Percentiles rank a stretch among this genome's conserved stretches.
These are phyloP conservation scores for Geosiphon pyriformis DNA, from an alignment of 192 early-diverging fungal genomes.

Conservation along the genomic window DNA sequence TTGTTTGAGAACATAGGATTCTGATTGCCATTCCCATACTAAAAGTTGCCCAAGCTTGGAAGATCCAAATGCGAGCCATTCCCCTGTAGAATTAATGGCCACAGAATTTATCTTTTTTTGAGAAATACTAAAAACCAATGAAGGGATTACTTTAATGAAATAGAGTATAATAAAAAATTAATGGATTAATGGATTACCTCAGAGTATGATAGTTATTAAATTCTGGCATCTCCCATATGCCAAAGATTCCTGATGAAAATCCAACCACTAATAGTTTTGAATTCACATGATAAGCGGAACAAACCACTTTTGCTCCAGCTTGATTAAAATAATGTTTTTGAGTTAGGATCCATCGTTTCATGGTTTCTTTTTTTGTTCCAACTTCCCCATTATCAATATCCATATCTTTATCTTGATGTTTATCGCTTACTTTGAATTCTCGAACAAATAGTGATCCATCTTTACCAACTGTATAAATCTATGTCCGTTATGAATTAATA, in stretches of 20 bases:
- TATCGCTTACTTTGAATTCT: slow-evolving; percentile 47
- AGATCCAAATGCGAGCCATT: slow-evolving; percentile 97
- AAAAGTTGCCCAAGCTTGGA: slow-evolving; percentile 89
- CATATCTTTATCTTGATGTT: slow-evolving; percentile 54
- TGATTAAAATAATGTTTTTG: slow-evolving; percentile 77
- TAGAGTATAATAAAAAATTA: neutral
- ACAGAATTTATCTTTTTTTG: slow-evolving; percentile 88
- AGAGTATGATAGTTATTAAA: slow-evolving; percentile 93
- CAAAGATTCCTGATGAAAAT: slow-evolving; percentile 92
- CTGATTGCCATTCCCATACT: slow-evolving; percentile 99
- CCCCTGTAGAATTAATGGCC: slow-evolving; percentile 83
- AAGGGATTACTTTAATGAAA: neutral
- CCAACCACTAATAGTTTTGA: slow-evolving; percentile 81
- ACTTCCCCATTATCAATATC: slow-evolving; percentile 43
- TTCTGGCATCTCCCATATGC: slow-evolving; percentile 95
- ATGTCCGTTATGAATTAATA: neutral
- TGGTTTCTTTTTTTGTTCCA: slow-evolving; percentile 27
- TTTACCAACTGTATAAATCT: slow-evolving; percentile 79
- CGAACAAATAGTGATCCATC: slow-evolving; percentile 90
- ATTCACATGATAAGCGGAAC: slow-evolving; percentile 68
- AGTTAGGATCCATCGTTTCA: slow-evolving; percentile 46
- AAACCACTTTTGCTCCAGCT: slow-evolving; percentile 71
- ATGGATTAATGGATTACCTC: slow-evolving; percentile 47
- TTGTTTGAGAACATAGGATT: slow-evolving; percentile 98
- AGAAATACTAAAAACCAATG: slow-evolving; percentile 62